Evolutionary conservation across 352 stramenopile genomes (phyloP).

Genomic region (Pythium insidiosum): DNA sequence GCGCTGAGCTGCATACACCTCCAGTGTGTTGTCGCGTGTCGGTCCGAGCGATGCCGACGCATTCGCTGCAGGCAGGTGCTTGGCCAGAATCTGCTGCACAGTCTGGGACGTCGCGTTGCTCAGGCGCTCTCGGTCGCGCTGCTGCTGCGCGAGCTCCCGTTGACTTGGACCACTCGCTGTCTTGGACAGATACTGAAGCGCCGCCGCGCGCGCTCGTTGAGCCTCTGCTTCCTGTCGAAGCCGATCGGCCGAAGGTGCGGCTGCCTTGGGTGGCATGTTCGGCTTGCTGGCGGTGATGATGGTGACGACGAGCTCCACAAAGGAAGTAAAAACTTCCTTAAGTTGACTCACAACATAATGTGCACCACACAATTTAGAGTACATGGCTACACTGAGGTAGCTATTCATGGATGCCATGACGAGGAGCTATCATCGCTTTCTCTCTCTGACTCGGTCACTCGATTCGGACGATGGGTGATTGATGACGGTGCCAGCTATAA

Average conservation of each 20-base stretch:
- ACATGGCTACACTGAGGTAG: not conserved
- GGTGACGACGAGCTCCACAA: no score
- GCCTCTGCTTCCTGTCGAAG: constrained; percentile 53
- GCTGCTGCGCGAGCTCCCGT: constrained; percentile 49
- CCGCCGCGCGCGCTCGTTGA: constrained; percentile 50
- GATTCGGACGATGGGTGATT: no score
- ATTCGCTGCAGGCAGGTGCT: constrained; percentile 13
- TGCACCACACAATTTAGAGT: constrained; percentile 1
- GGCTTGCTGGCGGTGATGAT: no score
- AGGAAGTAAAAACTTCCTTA: no score
- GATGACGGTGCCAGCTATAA: no score
- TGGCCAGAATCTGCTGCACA: constrained; percentile 30
- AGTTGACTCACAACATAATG: no score
- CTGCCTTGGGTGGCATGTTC: constrained; percentile 18
- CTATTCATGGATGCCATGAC: no score
- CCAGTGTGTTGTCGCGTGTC: constrained; percentile 67
- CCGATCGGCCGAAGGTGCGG: constrained; percentile 30
- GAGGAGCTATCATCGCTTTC: no score
- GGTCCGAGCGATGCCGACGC: constrained; percentile 6
- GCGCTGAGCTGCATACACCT: constrained; percentile 37
- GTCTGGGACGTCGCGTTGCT: constrained; percentile 33
- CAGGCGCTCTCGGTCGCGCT: constrained; percentile 43
- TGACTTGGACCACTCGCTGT: constrained; percentile 64
- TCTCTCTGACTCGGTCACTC: no score
- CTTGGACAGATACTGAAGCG: constrained; percentile 46